Percentiles rank a stretch among this genome's conserved stretches.
Conservation (phyloP, 2,329 filamentous ascomycete species). For the Acrodontium crateriforme region DNA sequence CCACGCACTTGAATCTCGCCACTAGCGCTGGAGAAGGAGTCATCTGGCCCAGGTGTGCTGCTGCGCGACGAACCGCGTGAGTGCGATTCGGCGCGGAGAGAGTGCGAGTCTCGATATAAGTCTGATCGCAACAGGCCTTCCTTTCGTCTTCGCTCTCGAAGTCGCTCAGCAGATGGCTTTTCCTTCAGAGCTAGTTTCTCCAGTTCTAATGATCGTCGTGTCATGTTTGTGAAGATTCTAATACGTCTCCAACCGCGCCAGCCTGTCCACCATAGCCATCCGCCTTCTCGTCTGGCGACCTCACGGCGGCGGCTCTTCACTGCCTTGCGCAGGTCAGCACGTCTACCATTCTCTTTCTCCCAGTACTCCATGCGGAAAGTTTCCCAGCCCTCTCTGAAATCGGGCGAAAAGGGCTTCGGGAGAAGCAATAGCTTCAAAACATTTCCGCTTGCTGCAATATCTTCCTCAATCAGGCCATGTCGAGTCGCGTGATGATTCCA, state of each 20-base stretch:
- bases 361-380: conserved; percentile 88
- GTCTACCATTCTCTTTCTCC: conserved; percentile 89
- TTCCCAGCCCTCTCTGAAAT: conserved; percentile 95
- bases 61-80: conserved; percentile 11
- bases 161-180: conserved; percentile 9
- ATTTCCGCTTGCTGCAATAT: conserved; percentile 78
- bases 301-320: conserved; percentile 55
- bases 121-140: conserved; percentile 11
- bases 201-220: conserved; percentile 16
- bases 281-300: conserved; percentile 53
- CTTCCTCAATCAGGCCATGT: conserved; percentile 55
- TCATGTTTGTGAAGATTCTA: conserved; percentile 14
- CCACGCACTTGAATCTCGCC: conserved; percentile 5
- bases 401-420: conserved; percentile 87
- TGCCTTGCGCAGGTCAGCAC: conserved; percentile 56
- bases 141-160: conserved; percentile 9
- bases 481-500: conserved; percentile 24
- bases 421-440: conserved; percentile 81
- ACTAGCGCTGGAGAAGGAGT: conserved; percentile 13
- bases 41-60: conserved; percentile 10
- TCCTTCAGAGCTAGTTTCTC: conserved; percentile 17
- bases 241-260: conserved; percentile 39
- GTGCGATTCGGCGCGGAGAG: conserved; percentile 12
- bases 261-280: conserved; percentile 79
- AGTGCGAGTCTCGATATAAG: no score